Evolutionary conservation across 1,284 basidiomycete genomes (phyloP).

Genomic region (Boletus sp.): DNA sequence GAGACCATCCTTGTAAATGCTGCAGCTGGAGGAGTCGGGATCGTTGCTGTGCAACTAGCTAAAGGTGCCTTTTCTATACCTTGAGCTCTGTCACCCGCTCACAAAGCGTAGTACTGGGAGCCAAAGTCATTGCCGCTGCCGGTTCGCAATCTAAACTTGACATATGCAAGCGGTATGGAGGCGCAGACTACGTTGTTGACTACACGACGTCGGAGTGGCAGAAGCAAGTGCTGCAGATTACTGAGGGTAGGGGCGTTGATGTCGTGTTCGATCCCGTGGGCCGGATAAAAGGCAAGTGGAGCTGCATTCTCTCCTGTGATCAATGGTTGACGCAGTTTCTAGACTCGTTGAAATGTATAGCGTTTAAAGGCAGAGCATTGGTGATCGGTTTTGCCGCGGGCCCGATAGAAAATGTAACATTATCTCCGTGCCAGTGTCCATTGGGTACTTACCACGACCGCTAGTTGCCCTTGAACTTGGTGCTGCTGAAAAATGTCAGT

Average conservation of each 20-base stretch:
- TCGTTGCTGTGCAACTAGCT: slow-evolving; percentile 87
- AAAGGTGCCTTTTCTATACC: slow-evolving; percentile 52
- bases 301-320: background rate
- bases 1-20: slow-evolving; percentile 90
- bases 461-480: slow-evolving; percentile 83
- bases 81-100: background rate
- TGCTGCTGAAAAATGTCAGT: slow-evolving; percentile 85
- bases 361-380: slow-evolving; percentile 89
- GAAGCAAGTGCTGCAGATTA: slow-evolving; percentile 71
- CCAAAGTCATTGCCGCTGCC: slow-evolving; percentile 78
- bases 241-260: slow-evolving; percentile 80
- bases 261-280: slow-evolving; percentile 92
- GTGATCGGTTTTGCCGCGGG: slow-evolving; percentile 93
- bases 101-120: slow-evolving; percentile 58
- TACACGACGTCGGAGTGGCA: slow-evolving; percentile 73
- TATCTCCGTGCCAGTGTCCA: background rate
- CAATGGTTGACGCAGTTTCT: background rate
- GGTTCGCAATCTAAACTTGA: slow-evolving; percentile 69
- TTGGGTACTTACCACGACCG: background rate
- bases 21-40: slow-evolving; percentile 91
- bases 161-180: slow-evolving; percentile 64
- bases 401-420: slow-evolving; percentile 79
- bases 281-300: slow-evolving; percentile 57
- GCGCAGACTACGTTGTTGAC: slow-evolving; percentile 69
- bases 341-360: slow-evolving; percentile 86